Base-by-base conservation (phyloP, 2,329 filamentous ascomycete species). In the Xylaria sp. region DNA sequence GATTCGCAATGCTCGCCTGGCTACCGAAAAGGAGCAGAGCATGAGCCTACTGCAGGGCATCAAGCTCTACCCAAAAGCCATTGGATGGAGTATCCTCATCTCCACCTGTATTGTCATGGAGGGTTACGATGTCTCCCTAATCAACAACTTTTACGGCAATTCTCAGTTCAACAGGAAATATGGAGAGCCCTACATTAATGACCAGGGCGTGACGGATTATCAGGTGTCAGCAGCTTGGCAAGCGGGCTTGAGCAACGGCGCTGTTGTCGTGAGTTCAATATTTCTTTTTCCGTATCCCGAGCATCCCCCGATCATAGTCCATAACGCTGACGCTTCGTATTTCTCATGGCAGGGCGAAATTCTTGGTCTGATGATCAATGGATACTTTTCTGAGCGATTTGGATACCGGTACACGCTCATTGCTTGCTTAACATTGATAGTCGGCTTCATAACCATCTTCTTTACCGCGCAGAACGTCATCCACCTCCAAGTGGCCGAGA, bases 41-140 rank as follows among this genome's bases (percentile, higher is more conserved):
- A 92, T 92, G 89, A 90, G 84, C 49, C 80, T 96, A 61, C 73
- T 85, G 74, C 87, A 96, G 79, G 92, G 92, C 65, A 83, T 96
- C 75, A 87, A 83, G 73, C 83, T 95, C 25, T 97, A 97, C 74
- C 92, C 92, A 61, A 94, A 96, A 80, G 93, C 93, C 21, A 89
- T 96, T 60, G 84, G 80, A 21, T 97, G 92, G 92, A 92, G 89
- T 70, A 72, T 96, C 53, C 80, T 96, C 62, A 94, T 97, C 76
- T 94, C 90, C n/a, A 94, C 92, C 0, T 94, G 91, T 74, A 95
- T 96, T 72, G 87, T 87, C 71, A 97, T 97, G 93, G 92, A 96
- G 77, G 92, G 92, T 35, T 96, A 94, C 79, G 92, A 96, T 73
- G 83, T 95, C 61, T 89, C 87, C 71, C 80, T 96, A 56, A 87